Evolutionary conservation across 2,329 filamentous ascomycete species (phyloP), one percentile per base, ranked within the genome.

Genomic region (Stemphylium lycopersici): DNA sequence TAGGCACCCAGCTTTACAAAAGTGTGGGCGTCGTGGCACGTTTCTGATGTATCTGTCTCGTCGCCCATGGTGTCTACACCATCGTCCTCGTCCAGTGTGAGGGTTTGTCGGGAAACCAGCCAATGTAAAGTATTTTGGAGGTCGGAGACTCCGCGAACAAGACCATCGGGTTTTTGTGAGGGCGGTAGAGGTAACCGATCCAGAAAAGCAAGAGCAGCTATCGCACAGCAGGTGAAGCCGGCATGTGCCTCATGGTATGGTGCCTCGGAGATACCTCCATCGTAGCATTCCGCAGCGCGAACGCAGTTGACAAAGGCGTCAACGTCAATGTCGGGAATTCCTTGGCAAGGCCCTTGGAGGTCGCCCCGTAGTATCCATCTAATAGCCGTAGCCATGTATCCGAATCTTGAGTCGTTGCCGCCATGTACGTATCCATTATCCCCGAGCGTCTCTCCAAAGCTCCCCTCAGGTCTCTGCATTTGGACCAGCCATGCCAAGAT

Each of bases 151-250:
- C 72, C 73, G 31, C 68, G 69, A 26, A 66, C 31, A 4, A 66
- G 59, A 20, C 63, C 57, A 52, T 76, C 70, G 12, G 65, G 55
- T 12, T 61, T 49, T 51, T 63, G 58, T 20, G 62, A 55, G 13
- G 62, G 49, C 7, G 58, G 40, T 15, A 64, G 40, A 1, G 79
- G 76, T 1, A 89, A 81, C 10, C 86, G 84, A 55, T 86, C 84
- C n/a, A 97, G 80, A 44, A 97, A 84, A 2, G 86, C 84, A 4
- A 98, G 79, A 4, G 91, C 89, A 10, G 86, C 87, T 48, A 97
- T 83, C 6, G 89, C 92, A 74, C 92, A 97, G 79, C 93, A 97
- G 8, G 91, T 92, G 73, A 96, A 93, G 16, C 95, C 95, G 63
- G 91, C 90, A 69, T 97, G 92, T 31, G 91, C 88, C 77, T 97